Base-by-base conservation (phyloP, 1,284 basidiomycete genomes). In the Microbotryomycetes sp. region DNA sequence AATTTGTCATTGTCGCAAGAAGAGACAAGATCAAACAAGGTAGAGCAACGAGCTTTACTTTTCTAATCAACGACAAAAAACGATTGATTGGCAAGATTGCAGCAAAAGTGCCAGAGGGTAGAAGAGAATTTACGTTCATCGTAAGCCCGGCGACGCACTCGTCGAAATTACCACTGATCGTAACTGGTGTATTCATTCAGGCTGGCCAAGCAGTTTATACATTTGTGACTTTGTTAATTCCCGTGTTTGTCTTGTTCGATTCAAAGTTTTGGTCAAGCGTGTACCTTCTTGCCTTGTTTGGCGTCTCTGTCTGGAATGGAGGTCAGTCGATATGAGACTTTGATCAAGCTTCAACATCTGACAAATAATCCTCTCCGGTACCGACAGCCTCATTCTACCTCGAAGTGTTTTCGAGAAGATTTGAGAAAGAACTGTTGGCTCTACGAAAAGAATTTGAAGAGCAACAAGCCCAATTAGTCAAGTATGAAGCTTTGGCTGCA, bases 21-120 rank as follows among this genome's bases (percentile, higher is more conserved):
- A 70, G 66, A 30, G 70, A 72, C 42, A 73, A 74, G 68, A 74
- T 74, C 52, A 70, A 71, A 56, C 64, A 72, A 51, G 73, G 73
- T 4, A 55, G 74, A 19, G 67, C 71, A 12, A 74, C 74, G 25
- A 65, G 62, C 29, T 74, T 74, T 59, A 74, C 73, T 4, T 74
- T 62, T 56, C 60, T 74, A 45, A 54, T 73, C 31, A 72, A 70
- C 54, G 70, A 73, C 50, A 71, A 70, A 63, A 66, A 70, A 47
- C 59, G 68, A 23, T 45, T 70, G 23, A 68, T 71, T 16, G 70
- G 68, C 25, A 64, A 66, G 56, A 72, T 71, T n/a, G 64, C 70
- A 12, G 62, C 62, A 3, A 66, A 68, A 54, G 64, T 73, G 2
- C 68, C 70, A 19, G 62, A 58, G 2, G 45, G 57, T 3, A 56